Conservation (phyloP, 306 rosid species). For the Trichosanthes cucumerina region DNA sequence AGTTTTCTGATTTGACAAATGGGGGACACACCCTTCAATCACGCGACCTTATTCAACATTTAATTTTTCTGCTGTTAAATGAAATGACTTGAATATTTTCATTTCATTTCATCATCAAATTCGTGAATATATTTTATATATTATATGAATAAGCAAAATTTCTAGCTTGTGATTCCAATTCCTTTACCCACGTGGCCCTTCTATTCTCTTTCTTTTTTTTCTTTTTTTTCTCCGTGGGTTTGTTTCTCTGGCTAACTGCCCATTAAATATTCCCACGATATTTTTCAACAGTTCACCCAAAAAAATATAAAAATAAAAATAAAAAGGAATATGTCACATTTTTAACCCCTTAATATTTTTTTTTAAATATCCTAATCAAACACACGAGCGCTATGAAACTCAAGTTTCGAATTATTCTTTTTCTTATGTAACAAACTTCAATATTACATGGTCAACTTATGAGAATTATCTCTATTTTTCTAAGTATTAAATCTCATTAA, state of each 20-base stretch:
- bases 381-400: too few species aligned
- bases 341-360: too few species aligned
- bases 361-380: too few species aligned
- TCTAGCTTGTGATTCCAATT: background rate
- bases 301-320: too few species aligned
- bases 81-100: background rate
- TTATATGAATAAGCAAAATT: background rate
- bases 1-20: conserved; percentile 10
- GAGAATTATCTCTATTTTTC: too few species aligned
- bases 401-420: too few species aligned
- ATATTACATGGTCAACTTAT: too few species aligned
- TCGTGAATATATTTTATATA: background rate
- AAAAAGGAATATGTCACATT: background rate
- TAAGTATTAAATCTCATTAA: too few species aligned
- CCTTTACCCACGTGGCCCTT: background rate
- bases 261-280: background rate
- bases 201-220: background rate
- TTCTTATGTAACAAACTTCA: too few species aligned
- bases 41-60: conserved; percentile 7
- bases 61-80: background rate
- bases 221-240: background rate
- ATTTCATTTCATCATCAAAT: background rate
- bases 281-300: background rate
- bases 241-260: background rate
- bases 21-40: conserved; percentile 5